Percentiles rank a stretch among this genome's conserved stretches.
phyloP scores from a whole-genome alignment of 2,329 filamentous ascomycete species.

The Cladosporium colombiae region DNA sequence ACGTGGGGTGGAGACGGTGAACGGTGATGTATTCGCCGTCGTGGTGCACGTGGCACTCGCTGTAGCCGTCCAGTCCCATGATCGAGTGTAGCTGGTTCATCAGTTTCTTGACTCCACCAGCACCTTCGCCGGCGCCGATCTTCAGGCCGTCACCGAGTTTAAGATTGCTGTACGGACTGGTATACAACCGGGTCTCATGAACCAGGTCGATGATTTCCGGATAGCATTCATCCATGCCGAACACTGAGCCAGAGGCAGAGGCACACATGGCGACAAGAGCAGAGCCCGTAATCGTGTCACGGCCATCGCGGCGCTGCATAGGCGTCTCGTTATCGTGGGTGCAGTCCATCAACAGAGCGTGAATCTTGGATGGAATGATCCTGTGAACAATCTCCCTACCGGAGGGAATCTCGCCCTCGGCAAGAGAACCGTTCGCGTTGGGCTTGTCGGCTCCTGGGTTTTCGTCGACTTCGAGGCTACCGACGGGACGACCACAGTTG shows the following conservation, averaged over 20 bases:
- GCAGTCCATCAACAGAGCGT: slow-evolving; percentile 98
- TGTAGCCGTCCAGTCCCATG: slow-evolving; percentile 93
- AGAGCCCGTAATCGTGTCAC: slow-evolving; percentile 91
- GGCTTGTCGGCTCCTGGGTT: slow-evolving; percentile 63
- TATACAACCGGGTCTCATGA: slow-evolving; percentile 81
- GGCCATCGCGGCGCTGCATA: slow-evolving; percentile 89
- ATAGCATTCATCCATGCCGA: slow-evolving; percentile 97
- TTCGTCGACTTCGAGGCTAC: slow-evolving; percentile 94
- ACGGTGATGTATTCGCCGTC: slow-evolving; percentile 96
- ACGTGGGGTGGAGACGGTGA: slow-evolving; percentile 89
- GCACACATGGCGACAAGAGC: slow-evolving; percentile 95
- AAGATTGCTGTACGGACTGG: slow-evolving; percentile 68
- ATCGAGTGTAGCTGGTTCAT: slow-evolving; percentile 91
- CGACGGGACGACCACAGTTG: slow-evolving; percentile 90
- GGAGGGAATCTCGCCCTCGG: slow-evolving; percentile 36
- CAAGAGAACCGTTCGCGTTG: slow-evolving; percentile 28
- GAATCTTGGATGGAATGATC: slow-evolving; percentile 84
- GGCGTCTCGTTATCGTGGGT: slow-evolving; percentile 98
- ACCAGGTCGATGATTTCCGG: slow-evolving; percentile 92
- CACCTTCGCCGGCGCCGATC: slow-evolving; percentile 73
- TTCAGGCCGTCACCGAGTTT: slow-evolving; percentile 52
- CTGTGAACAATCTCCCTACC: slow-evolving; percentile 69
- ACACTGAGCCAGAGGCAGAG: slow-evolving; percentile 90
- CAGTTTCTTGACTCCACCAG: slow-evolving; percentile 86
- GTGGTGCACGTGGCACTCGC: slow-evolving; percentile 95